Conservation (phyloP, 257 asterid genomes). For the Haberlea rhodopensis region DNA sequence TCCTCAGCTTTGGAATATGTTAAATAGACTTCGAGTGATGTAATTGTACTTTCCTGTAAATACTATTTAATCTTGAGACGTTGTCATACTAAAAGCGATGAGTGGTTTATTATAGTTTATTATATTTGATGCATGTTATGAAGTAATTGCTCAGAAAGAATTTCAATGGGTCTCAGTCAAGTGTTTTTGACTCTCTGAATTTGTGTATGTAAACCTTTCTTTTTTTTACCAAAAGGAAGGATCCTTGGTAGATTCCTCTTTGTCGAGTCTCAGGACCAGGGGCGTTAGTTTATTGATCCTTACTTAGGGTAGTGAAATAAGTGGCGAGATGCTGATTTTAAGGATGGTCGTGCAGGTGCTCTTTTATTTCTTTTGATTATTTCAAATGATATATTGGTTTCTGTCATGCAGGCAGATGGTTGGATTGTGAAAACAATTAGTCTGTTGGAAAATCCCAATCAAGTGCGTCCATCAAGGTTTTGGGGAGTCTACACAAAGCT, state of each 20-base stretch:
- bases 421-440: slow-evolving; percentile 90
- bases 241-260: slow-evolving; percentile 6
- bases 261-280: slow-evolving; percentile 6
- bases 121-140: neutral
- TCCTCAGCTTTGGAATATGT: neutral
- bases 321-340: slow-evolving; percentile 7
- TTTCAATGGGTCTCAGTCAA: neutral
- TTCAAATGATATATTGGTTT: slow-evolving; percentile 13
- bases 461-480: slow-evolving; percentile 79
- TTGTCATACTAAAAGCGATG: neutral
- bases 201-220: slow-evolving; percentile 7
- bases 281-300: neutral
- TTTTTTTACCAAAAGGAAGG: neutral
- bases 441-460: slow-evolving; percentile 84
- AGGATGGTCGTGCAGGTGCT: neutral
- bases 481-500: slow-evolving; percentile 99
- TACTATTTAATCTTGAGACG: neutral
- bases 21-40: slow-evolving; percentile 3
- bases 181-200: slow-evolving; percentile 8
- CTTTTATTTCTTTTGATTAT: too few species aligned
- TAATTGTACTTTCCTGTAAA: neutral
- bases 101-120: neutral
- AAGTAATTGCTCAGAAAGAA: slow-evolving; percentile 1
- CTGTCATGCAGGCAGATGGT: slow-evolving; percentile 75
- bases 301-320: slow-evolving; percentile 17